These are phyloP conservation scores for Raffaelea deltoideospora DNA, from an alignment of 2,329 filamentous ascomycete species.

Conservation along the genomic window DNA sequence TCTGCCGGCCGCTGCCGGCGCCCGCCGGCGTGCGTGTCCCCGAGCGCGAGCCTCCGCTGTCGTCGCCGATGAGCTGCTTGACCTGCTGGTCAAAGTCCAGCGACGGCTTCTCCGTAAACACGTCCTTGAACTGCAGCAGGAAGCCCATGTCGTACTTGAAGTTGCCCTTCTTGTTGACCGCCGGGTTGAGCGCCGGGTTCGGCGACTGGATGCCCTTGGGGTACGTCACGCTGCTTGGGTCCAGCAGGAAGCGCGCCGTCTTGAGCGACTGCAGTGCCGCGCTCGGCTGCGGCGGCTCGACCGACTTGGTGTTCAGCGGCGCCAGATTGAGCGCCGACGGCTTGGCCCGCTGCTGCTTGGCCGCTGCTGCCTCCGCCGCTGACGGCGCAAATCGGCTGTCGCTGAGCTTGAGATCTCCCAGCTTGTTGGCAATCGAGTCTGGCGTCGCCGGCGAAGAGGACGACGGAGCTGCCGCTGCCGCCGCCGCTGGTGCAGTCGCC, in stretches of 20 bases:
- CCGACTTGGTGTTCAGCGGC: constrained; percentile 62
- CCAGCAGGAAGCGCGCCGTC: constrained; percentile 74
- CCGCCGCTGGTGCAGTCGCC: constrained; percentile 20
- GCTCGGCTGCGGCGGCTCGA: constrained; percentile 85
- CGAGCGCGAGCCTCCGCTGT: constrained; percentile 43
- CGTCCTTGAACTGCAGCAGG: constrained; percentile 86
- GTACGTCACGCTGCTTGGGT: constrained; percentile 62
- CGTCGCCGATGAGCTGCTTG: constrained; percentile 72
- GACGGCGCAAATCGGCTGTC: constrained; percentile 15
- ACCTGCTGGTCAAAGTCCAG: constrained; percentile 85
- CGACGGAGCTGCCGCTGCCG: no score
- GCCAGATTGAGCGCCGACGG: constrained; percentile 80
- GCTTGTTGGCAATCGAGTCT: constrained; percentile 31
- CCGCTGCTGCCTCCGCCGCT: constrained; percentile 21
- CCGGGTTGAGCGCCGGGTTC: constrained; percentile 77
- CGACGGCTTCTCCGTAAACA: constrained; percentile 94
- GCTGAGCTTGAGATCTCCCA: constrained; percentile 32
- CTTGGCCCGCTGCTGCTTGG: constrained; percentile 53
- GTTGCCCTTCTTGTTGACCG: constrained; percentile 61
- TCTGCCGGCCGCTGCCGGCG: constrained; percentile 28
- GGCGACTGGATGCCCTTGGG: constrained; percentile 74
- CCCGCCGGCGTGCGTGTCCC: constrained; percentile 41
- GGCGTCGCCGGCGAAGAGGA: constrained; percentile 15
- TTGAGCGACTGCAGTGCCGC: constrained; percentile 87
- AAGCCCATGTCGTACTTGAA: constrained; percentile 96